phyloP scores from a whole-genome alignment of 805 yeast species.

The Yarrowia keelungensis region DNA sequence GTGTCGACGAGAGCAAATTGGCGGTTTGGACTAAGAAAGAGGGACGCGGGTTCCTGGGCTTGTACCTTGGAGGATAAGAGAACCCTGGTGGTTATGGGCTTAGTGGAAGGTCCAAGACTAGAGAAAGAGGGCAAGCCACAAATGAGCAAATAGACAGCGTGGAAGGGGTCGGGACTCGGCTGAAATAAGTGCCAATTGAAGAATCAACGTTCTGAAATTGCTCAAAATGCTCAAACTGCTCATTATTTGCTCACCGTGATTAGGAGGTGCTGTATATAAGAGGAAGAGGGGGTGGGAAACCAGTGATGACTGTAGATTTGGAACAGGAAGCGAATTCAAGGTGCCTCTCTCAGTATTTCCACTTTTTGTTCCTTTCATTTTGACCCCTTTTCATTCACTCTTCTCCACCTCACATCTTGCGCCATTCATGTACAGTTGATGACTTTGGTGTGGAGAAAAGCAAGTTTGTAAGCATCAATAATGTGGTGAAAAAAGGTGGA shows the following conservation, averaged over 20 bases:
- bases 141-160: conserved; percentile 15
- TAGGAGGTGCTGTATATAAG: no score
- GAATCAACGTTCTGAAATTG: no score
- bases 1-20: conserved; percentile 6
- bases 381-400: no score
- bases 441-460: not conserved
- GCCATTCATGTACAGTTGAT: conserved; percentile 11
- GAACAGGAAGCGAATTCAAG: no score
- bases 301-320: no score
- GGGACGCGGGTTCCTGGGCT: not conserved
- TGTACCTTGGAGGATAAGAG: conserved; percentile 1
- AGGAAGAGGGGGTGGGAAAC: no score
- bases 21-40: not conserved
- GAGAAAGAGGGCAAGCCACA: conserved; percentile 10
- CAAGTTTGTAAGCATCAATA: not conserved
- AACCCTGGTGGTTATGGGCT: conserved; percentile 31
- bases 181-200: not conserved
- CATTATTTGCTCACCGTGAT: conserved; percentile 19
- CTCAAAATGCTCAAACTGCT: not conserved
- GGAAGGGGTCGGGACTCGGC: not conserved
- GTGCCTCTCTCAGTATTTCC: no score
- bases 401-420: not conserved
- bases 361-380: no score
- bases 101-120: conserved; percentile 5
- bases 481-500: not conserved